Evolutionary conservation across 1,284 basidiomycete genomes (phyloP).

Genomic region (Malassezia globosa): DNA sequence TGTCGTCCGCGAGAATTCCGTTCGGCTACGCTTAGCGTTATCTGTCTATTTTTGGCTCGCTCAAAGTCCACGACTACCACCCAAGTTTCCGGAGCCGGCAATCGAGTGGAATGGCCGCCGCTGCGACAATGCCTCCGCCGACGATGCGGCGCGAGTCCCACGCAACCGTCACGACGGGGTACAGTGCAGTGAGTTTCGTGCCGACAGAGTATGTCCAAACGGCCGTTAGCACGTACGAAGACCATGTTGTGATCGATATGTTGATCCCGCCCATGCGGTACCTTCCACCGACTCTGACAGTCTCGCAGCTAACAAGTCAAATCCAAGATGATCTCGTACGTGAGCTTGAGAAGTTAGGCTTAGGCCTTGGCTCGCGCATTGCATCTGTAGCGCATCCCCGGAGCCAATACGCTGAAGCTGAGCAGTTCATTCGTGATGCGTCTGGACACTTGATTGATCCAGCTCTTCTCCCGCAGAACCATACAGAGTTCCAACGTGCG

Average conservation of each 20-base stretch:
- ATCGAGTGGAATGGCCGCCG: background rate
- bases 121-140: background rate
- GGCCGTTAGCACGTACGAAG: slow-evolving; percentile 21
- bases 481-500: background rate
- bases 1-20: too few relatives aligned
- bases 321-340: slow-evolving; percentile 15
- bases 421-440: slow-evolving; percentile 7
- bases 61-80: background rate
- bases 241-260: slow-evolving; percentile 29
- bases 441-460: slow-evolving; percentile 8
- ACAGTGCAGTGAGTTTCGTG: slow-evolving; percentile 25
- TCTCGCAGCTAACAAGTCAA: slow-evolving; percentile 10
- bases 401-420: slow-evolving; percentile 15
- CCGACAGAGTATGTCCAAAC: slow-evolving; percentile 28
- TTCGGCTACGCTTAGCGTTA: too few relatives aligned
- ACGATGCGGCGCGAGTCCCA: slow-evolving; percentile 11
- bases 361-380: slow-evolving; percentile 8
- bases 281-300: slow-evolving; percentile 12
- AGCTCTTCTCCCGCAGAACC: background rate
- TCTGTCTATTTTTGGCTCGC: too few relatives aligned
- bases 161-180: slow-evolving; percentile 14
- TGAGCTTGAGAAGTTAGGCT: slow-evolving; percentile 9
- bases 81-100: background rate
- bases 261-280: slow-evolving; percentile 25
- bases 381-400: slow-evolving; percentile 15